Conservation (phyloP, 2,329 filamentous ascomycete species). For the Aulographum hederae region DNA sequence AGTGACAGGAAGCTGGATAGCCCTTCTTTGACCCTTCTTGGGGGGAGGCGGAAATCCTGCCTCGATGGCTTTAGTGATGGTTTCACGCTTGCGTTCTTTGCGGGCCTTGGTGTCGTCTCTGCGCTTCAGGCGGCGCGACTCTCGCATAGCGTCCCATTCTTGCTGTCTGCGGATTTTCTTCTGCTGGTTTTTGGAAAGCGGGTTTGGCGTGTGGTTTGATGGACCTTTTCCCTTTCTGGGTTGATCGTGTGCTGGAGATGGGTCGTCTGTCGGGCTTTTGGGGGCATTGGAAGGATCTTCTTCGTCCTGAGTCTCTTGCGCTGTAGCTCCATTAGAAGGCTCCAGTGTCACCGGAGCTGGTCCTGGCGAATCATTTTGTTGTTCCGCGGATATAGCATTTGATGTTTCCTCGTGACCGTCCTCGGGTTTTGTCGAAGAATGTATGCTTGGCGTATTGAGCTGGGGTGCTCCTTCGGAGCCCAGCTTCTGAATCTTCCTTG, state of each 20-base stretch:
- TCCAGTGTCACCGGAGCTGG: neutral
- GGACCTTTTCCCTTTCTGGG: no score
- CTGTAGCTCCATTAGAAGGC: neutral
- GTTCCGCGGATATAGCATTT: neutral
- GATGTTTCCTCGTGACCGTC: neutral
- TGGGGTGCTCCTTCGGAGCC: slow-evolving; percentile 14
- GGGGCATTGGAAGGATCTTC: neutral
- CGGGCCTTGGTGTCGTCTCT: slow-evolving; percentile 36
- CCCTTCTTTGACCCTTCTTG: slow-evolving; percentile 8
- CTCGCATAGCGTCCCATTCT: slow-evolving; percentile 56
- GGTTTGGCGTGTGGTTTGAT: slow-evolving; percentile 1
- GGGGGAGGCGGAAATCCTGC: slow-evolving; percentile 9
- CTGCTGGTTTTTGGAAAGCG: slow-evolving; percentile 67
- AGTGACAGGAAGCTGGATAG: slow-evolving; percentile 50
- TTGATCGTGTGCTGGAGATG: no score
- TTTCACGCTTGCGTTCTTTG: slow-evolving; percentile 15
- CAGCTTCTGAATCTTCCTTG: slow-evolving; percentile 35
- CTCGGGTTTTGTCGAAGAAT: neutral
- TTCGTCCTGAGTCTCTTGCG: neutral
- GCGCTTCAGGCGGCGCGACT: slow-evolving; percentile 36
- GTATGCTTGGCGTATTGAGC: neutral
- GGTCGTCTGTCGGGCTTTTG: neutral
- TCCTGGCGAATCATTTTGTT: neutral
- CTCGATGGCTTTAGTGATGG: slow-evolving; percentile 8
- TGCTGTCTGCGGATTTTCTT: slow-evolving; percentile 60